Conservation (phyloP, 1,284 basidiomycete genomes). For the Tranzscheliella williamsii region DNA sequence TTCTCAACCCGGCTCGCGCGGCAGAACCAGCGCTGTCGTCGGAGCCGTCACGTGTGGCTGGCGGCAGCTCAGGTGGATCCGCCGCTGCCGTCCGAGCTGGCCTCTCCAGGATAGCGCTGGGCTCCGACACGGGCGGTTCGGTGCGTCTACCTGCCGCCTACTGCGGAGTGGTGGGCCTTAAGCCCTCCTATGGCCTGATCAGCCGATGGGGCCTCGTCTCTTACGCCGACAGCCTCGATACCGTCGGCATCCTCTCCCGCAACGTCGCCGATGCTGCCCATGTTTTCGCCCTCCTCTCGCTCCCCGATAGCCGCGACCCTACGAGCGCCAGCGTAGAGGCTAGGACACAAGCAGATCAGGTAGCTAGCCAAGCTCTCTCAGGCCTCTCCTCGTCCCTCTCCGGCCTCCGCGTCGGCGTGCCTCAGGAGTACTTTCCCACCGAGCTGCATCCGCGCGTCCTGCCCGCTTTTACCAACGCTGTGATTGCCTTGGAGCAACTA, state of each 20-base stretch:
- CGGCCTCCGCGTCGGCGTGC: conserved; percentile 70
- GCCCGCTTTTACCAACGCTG: conserved; percentile 64
- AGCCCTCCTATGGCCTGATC: conserved; percentile 90
- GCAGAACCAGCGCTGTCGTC: not conserved
- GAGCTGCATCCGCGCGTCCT: conserved; percentile 69
- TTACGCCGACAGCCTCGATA: conserved; percentile 92
- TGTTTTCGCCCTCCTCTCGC: conserved; percentile 72
- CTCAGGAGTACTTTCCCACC: conserved; percentile 79
- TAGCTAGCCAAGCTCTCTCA: conserved; percentile 1
- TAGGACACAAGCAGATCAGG: conserved; percentile 12
- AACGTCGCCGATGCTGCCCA: conserved; percentile 65
- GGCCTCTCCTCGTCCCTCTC: conserved; percentile 40
- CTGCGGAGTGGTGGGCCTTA: conserved; percentile 87
- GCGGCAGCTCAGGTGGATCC: conserved; percentile 60
- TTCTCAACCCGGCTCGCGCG: conserved; percentile 42
- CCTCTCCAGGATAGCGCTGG: conserved; percentile 68
- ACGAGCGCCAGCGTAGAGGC: conserved; percentile 67
- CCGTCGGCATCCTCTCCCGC: conserved; percentile 79
- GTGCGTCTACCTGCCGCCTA: conserved; percentile 89
- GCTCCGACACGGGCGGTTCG: conserved; percentile 94
- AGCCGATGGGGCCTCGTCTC: conserved; percentile 89
- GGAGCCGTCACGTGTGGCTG: conserved; percentile 68
- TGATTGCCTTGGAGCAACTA: conserved; percentile 66
- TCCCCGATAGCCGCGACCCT: conserved; percentile 76
- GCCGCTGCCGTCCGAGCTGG: conserved; percentile 52